Conservation (phyloP, 1,284 basidiomycete genomes). For the Cutaneotrichosporon sp. region DNA sequence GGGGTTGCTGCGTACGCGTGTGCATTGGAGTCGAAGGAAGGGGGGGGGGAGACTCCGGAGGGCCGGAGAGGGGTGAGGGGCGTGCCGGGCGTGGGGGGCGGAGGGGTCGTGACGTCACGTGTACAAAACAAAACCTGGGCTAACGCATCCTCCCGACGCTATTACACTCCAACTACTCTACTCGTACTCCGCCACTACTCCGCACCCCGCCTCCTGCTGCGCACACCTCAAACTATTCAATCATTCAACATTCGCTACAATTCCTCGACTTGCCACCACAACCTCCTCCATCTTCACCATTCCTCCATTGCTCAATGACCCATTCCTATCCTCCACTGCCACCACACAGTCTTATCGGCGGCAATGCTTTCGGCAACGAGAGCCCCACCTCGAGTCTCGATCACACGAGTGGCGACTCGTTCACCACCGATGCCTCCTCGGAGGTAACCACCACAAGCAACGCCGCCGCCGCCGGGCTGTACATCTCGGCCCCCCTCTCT, state of each 20-base stretch:
- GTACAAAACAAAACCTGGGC: constrained; percentile 2
- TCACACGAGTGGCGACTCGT: constrained; percentile 15
- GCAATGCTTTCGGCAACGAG: constrained; percentile 5
- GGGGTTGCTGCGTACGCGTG: not conserved
- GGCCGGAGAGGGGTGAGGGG: too few relatives aligned
- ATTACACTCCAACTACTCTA: not conserved
- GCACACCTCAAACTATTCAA: not conserved
- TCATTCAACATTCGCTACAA: constrained; percentile 1
- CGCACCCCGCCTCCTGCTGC: too few relatives aligned
- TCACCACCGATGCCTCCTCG: not conserved
- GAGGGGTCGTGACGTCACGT: constrained; percentile 16
- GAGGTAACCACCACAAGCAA: constrained; percentile 7
- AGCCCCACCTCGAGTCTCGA: constrained; percentile 11
- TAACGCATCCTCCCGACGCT: constrained; percentile 3
- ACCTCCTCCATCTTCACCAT: not conserved
- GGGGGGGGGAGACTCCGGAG: too few relatives aligned
- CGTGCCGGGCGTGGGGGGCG: too few relatives aligned
- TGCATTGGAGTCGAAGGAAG: not conserved
- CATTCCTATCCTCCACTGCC: not conserved
- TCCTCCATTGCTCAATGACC: not conserved
- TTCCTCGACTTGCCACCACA: not conserved
- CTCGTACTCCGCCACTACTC: too few relatives aligned
- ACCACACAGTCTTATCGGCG: not conserved
- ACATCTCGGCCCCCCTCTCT: constrained; percentile 41
- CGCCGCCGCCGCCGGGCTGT: constrained; percentile 36